Percentiles rank a stretch among this genome's conserved stretches.
Evolutionary conservation across 202 grass and related monocot species (phyloP).

Genomic region (Brachypodium distachyon): DNA sequence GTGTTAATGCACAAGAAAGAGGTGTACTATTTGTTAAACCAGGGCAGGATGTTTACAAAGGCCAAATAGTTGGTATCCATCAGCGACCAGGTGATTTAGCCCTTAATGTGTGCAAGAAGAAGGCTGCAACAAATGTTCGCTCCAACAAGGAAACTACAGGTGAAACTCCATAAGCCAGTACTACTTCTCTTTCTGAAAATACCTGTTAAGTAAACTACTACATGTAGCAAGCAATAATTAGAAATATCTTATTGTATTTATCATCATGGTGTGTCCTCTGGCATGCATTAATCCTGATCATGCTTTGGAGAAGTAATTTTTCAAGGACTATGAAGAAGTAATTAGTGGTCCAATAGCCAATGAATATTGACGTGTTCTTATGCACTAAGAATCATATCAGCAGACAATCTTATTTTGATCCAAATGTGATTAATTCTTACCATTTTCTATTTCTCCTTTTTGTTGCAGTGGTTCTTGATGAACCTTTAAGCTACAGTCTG

Average conservation of each 20-base stretch:
- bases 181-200: background rate
- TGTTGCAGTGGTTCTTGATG: constrained; percentile 85
- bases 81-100: constrained; percentile 92
- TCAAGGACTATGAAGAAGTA: background rate
- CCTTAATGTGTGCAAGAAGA: constrained; percentile 99
- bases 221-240: background rate
- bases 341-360: background rate
- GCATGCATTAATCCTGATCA: background rate
- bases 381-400: background rate
- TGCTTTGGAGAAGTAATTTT: background rate
- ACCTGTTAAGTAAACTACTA: background rate
- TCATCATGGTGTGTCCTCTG: background rate
- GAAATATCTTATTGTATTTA: background rate
- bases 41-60: constrained; percentile 81
- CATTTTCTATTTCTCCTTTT: constrained; percentile 16
- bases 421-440: background rate
- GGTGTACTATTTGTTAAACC: constrained; percentile 74
- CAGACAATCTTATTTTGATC: background rate
- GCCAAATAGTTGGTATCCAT: constrained; percentile 95
- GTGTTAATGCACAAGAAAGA: constrained; percentile 95
- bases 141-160: constrained; percentile 99
- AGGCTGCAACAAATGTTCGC: constrained; percentile 93
- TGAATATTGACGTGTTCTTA: background rate
- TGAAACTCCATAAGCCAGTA: constrained; percentile 23
- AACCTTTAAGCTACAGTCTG: constrained; percentile 78